Conservation (phyloP, 768 basidiomycete species). For the Lentinula sp. region DNA sequence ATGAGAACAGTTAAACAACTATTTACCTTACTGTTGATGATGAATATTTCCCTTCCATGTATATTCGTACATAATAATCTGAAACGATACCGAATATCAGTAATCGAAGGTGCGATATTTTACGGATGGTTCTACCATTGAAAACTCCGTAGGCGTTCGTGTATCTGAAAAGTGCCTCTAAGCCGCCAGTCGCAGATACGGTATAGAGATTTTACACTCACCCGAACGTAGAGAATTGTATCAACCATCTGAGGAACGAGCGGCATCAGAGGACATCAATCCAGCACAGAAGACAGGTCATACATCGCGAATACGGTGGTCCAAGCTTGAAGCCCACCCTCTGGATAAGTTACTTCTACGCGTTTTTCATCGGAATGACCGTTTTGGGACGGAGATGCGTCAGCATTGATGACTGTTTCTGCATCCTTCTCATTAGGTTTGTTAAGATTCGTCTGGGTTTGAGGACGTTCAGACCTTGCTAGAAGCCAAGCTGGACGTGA, state of each 20-base stretch:
- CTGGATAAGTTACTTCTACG: neutral
- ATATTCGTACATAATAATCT: slow-evolving; percentile 4
- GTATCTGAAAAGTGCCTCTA: neutral
- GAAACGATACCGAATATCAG: neutral
- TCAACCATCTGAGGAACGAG: neutral
- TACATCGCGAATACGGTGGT: neutral
- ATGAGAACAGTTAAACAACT: neutral
- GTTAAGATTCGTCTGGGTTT: neutral
- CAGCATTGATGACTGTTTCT: neutral
- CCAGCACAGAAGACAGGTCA: neutral
- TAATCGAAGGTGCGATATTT: neutral
- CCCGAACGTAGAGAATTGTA: slow-evolving; percentile 1
- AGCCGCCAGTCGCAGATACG: neutral
- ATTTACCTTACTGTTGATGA: neutral
- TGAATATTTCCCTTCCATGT: slow-evolving; percentile 3
- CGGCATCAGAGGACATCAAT: neutral
- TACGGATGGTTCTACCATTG: neutral
- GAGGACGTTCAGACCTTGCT: too few species aligned
- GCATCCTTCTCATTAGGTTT: neutral
- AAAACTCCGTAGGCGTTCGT: slow-evolving; percentile 2
- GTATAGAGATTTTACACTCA: neutral
- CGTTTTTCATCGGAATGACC: neutral
- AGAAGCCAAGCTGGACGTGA: neutral
- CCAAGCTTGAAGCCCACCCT: slow-evolving; percentile 1
- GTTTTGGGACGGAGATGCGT: neutral